phyloP scores from a whole-genome alignment of 257 asterid species.

The Echium plantagineum region DNA sequence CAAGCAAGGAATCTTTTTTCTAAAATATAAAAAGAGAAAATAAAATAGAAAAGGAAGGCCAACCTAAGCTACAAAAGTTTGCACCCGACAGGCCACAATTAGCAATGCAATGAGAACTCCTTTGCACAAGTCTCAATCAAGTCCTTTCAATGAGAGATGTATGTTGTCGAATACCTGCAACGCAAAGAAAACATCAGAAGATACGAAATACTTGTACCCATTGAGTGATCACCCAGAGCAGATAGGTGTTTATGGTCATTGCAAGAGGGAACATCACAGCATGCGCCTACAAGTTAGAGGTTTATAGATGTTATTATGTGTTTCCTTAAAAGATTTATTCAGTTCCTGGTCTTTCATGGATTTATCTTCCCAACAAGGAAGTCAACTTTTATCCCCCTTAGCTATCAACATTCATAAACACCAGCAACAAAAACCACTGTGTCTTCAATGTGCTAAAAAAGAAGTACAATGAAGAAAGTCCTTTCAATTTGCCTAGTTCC shows the following conservation, averaged over 20 bases:
- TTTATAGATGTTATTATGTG: no score
- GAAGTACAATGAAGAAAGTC: no score
- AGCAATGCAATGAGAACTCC: slow-evolving; percentile 10
- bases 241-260: neutral
- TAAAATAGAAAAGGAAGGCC: slow-evolving; percentile 7
- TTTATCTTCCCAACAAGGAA: no score
- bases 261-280: neutral
- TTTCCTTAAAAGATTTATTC: no score
- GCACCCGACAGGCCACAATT: no score
- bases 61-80: neutral
- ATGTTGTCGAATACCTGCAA: slow-evolving; percentile 31
- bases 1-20: slow-evolving; percentile 21
- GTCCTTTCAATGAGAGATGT: slow-evolving; percentile 8
- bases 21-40: slow-evolving; percentile 7
- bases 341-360: no score
- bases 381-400: no score
- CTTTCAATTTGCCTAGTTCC: no score
- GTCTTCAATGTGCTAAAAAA: no score
- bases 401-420: no score
- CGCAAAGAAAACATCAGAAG: slow-evolving; percentile 23
- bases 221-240: neutral
- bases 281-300: neutral
- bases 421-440: no score
- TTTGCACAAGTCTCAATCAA: slow-evolving; percentile 3
- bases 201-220: slow-evolving; percentile 6